Conservation (phyloP, 192 early-diverging fungal genomes). For the Phlyctochytrium arcticum region DNA sequence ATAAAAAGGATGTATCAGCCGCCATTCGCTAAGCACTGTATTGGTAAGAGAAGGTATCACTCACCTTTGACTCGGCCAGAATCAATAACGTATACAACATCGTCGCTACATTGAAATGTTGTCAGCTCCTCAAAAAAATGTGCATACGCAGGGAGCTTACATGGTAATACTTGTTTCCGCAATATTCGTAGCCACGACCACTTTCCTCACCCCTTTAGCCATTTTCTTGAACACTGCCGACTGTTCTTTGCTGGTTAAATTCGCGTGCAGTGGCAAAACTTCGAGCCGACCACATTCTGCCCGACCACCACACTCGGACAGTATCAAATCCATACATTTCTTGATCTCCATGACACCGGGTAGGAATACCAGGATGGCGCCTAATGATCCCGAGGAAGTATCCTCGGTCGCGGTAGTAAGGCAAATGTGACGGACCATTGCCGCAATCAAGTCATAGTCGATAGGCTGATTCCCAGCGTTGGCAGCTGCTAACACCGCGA, state of each 20-base stretch:
- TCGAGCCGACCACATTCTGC: not conserved
- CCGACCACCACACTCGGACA: not conserved
- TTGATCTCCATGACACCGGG: conserved; percentile 57
- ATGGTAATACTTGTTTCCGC: conserved; percentile 73
- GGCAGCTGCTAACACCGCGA: not conserved
- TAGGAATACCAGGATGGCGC: conserved; percentile 72
- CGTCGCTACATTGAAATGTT: conserved; percentile 33
- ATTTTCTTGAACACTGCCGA: conserved; percentile 57
- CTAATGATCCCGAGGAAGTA: no score
- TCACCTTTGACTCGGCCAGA: conserved; percentile 67
- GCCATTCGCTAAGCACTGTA: conserved; percentile 70
- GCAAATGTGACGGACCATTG: conserved; percentile 41
- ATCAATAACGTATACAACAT: conserved; percentile 78
- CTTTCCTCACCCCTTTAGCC: conserved; percentile 52
- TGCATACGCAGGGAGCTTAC: not conserved
- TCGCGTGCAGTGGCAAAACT: conserved; percentile 61
- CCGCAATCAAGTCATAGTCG: conserved; percentile 34
- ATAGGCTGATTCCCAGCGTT: not conserved
- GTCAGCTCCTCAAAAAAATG: conserved; percentile 22
- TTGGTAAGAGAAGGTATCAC: not conserved
- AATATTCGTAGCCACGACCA: conserved; percentile 79
- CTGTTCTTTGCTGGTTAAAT: conserved; percentile 52
- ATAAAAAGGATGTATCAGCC: conserved; percentile 50
- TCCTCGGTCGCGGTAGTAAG: conserved; percentile 10
- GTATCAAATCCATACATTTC: conserved; percentile 58